A percentile compares a stretch with the other conserved stretches of the same genome.
phyloP scores from a whole-genome alignment of 1,284 basidiomycete genomes.

The Exsudoporus floridanus region DNA sequence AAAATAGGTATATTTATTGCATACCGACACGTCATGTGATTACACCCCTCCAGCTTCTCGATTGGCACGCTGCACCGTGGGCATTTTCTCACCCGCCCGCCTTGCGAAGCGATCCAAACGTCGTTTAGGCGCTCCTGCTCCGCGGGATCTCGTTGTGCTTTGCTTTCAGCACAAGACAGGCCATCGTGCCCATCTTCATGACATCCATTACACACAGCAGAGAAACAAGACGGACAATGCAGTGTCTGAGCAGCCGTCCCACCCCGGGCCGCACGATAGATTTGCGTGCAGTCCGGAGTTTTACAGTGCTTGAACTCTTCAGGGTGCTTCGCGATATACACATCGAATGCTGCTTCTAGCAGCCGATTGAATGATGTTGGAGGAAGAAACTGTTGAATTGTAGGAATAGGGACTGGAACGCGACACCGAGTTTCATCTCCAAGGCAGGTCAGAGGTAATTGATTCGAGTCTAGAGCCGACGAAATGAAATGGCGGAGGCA shows the following conservation, averaged over 20 bases:
- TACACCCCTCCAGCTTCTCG: conserved; percentile 54
- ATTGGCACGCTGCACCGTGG: conserved; percentile 47
- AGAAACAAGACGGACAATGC: conserved; percentile 53
- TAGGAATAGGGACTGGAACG: conserved; percentile 49
- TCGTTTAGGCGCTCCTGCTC: conserved; percentile 49
- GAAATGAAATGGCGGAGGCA: conserved; percentile 53
- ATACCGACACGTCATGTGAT: conserved; percentile 50
- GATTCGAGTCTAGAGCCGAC: conserved; percentile 44
- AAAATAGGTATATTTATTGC: background rate
- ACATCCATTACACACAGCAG: conserved; percentile 49
- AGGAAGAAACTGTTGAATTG: conserved; percentile 48
- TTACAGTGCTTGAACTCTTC: conserved; percentile 52
- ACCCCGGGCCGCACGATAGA: conserved; percentile 43
- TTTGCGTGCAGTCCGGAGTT: conserved; percentile 57
- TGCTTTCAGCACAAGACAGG: conserved; percentile 48
- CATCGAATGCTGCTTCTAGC: conserved; percentile 45
- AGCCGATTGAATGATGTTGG: conserved; percentile 44
- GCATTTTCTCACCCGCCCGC: conserved; percentile 37
- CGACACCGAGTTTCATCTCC: conserved; percentile 50
- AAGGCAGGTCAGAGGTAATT: conserved; percentile 53
- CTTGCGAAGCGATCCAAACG: conserved; percentile 38
- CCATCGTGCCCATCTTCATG: conserved; percentile 52
- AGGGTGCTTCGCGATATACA: conserved; percentile 46
- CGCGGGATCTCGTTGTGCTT: conserved; percentile 34
- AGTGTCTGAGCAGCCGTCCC: conserved; percentile 30